Conservation (phyloP, 208 protist species). For the Histomonas meleagridis region DNA sequence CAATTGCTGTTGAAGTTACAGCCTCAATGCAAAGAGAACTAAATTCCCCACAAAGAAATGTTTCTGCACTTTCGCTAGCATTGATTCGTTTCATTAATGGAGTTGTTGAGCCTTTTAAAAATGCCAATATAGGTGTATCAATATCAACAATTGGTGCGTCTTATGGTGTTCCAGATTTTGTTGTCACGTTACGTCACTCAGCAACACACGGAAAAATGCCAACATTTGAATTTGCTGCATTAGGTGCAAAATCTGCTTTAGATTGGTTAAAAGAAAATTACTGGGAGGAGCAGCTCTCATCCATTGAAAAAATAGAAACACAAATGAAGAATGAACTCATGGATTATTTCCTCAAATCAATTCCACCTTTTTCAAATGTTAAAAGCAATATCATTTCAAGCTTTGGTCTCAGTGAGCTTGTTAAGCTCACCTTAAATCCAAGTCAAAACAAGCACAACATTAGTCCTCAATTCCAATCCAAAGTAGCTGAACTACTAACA, state of each 20-base stretch:
- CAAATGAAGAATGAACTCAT: not conserved
- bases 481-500: not conserved
- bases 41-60: not conserved
- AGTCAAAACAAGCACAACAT: not conserved
- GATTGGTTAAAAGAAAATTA: not conserved
- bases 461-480: not conserved
- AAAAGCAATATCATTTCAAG: not conserved
- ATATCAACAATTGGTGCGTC: not conserved
- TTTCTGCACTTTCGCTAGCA: not conserved
- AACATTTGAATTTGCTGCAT: constrained; percentile 19
- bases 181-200: not conserved
- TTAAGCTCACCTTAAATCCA: not conserved
- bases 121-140: not conserved
- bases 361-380: not conserved
- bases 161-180: not conserved
- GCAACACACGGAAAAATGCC: constrained; percentile 4
- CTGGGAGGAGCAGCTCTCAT: not conserved
- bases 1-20: constrained; percentile 32
- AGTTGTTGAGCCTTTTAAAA: constrained; percentile 23
- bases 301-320: not conserved
- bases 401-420: not conserved
- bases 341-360: not conserved
- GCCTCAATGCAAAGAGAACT: not conserved
- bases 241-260: not conserved
- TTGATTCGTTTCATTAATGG: constrained; percentile 12